A percentile compares a stretch with the other conserved stretches of the same genome.
These are phyloP conservation scores for Hirschfeldia incana DNA, from an alignment of 345 rosid genomes.

Conservation along the genomic window DNA sequence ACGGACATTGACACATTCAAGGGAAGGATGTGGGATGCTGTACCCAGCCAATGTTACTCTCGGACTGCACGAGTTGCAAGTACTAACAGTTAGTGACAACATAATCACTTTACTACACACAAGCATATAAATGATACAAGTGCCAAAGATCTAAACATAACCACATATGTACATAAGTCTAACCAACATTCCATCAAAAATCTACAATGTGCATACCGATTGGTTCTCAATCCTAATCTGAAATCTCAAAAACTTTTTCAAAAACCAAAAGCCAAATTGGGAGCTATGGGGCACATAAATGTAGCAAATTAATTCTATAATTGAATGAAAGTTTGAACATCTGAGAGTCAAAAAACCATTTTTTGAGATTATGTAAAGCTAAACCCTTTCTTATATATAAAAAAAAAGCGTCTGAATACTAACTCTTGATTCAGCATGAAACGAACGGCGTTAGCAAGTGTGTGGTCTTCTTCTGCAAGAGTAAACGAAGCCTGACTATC, in stretches of 20 bases:
- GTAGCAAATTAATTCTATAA: no score
- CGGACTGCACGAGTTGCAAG: constrained; percentile 59
- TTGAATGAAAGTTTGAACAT: no score
- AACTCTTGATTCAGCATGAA: constrained; percentile 92
- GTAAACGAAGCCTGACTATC: constrained; percentile 65
- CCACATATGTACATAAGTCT: no score
- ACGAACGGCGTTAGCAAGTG: constrained; percentile 79
- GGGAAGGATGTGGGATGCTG: constrained; percentile 95
- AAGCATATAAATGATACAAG: neutral
- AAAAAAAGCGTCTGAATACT: constrained; percentile 16
- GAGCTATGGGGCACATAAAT: no score
- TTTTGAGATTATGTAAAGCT: neutral
- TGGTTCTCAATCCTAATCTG: no score
- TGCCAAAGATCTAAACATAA: neutral
- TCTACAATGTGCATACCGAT: no score
- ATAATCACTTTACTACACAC: neutral
- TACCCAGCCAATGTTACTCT: constrained; percentile 70
- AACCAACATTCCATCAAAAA: no score
- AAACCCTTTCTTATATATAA: neutral
- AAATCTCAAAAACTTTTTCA: no score
- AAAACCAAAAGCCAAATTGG: no score
- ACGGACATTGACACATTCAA: constrained; percentile 70
- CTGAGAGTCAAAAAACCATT: neutral
- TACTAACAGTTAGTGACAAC: neutral
- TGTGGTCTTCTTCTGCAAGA: constrained; percentile 76